A percentile compares a stretch with the other conserved stretches of the same genome.
phyloP scores from a whole-genome alignment of 2,329 filamentous ascomycete species.

The Acephala macrosclerotiorum region DNA sequence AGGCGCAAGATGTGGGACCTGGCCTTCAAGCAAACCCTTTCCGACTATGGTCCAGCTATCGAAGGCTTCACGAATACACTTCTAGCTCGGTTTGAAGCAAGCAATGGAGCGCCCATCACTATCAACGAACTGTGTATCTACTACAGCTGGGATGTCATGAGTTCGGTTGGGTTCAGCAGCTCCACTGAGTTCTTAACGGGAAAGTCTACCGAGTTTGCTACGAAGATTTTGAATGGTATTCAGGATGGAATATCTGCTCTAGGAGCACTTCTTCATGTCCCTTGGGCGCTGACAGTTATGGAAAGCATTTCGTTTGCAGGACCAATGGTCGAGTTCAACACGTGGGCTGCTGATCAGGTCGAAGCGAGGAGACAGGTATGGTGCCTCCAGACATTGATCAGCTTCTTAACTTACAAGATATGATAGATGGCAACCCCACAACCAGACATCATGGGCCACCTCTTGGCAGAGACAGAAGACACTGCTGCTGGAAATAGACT shows the following conservation, averaged over 20 bases:
- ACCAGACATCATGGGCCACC: conserved; percentile 32
- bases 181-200: conserved; percentile 25
- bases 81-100: conserved; percentile 18
- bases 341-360: conserved; percentile 28
- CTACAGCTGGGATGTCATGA: conserved; percentile 33
- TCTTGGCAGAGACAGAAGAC: conserved; percentile 2
- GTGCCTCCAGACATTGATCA: background rate
- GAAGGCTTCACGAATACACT: conserved; percentile 28
- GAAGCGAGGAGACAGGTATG: conserved; percentile 18
- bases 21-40: conserved; percentile 23
- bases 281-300: conserved; percentile 29
- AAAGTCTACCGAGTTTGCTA: conserved; percentile 16
- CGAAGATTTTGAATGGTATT: conserved; percentile 24
- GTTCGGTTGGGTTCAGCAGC: conserved; percentile 25
- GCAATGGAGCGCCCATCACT: conserved; percentile 5
- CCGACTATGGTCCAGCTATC: conserved; percentile 21
- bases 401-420: background rate
- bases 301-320: conserved; percentile 28
- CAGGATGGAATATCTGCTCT: conserved; percentile 22
- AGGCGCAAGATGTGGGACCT: conserved; percentile 27
- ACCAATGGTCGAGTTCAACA: conserved; percentile 25
- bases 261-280: conserved; percentile 27
- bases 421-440: background rate
- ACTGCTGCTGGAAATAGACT: conserved; percentile 8
- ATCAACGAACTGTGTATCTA: conserved; percentile 26